A percentile compares a stretch with the other conserved stretches of the same genome.
These are phyloP conservation scores for Thelonectria discophora DNA, from an alignment of 2,329 filamentous ascomycete species.

Conservation along the genomic window DNA sequence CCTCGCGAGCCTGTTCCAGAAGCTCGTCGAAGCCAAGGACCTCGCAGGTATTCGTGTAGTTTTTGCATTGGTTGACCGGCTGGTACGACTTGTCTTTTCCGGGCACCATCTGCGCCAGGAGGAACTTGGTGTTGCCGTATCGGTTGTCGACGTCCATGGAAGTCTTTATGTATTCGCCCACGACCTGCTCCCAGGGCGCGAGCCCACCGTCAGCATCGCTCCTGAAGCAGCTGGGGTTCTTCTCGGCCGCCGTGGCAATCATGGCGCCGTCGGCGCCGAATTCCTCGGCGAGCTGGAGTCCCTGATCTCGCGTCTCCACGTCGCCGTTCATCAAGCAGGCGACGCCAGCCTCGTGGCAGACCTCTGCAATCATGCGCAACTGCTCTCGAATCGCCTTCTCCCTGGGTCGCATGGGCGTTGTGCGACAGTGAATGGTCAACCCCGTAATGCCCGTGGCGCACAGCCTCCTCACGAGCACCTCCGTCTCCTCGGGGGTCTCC, in stretches of 20 bases:
- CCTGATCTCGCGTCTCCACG: constrained; percentile 79
- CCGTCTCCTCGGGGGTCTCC: constrained; percentile 78
- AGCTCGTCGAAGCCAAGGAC: constrained; percentile 72
- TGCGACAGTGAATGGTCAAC: constrained; percentile 93
- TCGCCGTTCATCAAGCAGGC: constrained; percentile 97
- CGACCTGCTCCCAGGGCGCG: constrained; percentile 79
- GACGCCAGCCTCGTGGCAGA: constrained; percentile 86
- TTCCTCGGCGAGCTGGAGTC: constrained; percentile 74
- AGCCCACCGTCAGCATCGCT: constrained; percentile 73
- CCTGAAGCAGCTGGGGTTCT: constrained; percentile 89
- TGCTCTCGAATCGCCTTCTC: constrained; percentile 88
- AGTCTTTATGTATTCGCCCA: constrained; percentile 76
- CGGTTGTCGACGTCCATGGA: constrained; percentile 83
- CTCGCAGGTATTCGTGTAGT: constrained; percentile 75
- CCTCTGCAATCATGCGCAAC: constrained; percentile 80
- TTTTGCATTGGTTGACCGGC: constrained; percentile 70
- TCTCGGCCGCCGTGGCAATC: constrained; percentile 94
- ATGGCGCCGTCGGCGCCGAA: constrained; percentile 94
- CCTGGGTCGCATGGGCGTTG: constrained; percentile 91
- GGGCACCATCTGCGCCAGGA: constrained; percentile 85
- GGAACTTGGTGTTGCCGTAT: constrained; percentile 92
- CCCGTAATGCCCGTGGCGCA: constrained; percentile 90
- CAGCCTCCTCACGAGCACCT: constrained; percentile 78
- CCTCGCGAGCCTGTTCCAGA: constrained; percentile 67
- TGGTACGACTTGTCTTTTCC: constrained; percentile 75